A percentile compares a stretch with the other conserved stretches of the same genome.
These are phyloP conservation scores for Annulohypoxylon truncatum DNA, from an alignment of 2,329 filamentous ascomycete genomes.

Conservation along the genomic window DNA sequence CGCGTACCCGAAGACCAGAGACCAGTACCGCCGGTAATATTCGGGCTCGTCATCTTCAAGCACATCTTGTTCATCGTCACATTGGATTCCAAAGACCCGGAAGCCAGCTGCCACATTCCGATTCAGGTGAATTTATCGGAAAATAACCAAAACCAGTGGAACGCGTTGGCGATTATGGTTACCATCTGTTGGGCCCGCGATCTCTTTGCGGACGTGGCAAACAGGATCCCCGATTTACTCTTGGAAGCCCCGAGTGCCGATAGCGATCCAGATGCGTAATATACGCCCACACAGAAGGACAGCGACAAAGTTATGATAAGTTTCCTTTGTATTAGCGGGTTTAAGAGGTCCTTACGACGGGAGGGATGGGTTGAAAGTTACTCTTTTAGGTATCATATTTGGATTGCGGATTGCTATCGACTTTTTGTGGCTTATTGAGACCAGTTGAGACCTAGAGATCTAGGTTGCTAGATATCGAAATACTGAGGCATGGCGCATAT, in stretches of 20 bases:
- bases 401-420: neutral
- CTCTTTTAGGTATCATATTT: slow-evolving; percentile 1
- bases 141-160: slow-evolving; percentile 50
- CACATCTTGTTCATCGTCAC: slow-evolving; percentile 49
- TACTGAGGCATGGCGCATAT: neutral
- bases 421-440: neutral
- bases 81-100: slow-evolving; percentile 45
- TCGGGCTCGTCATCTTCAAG: slow-evolving; percentile 49
- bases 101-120: slow-evolving; percentile 43
- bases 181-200: slow-evolving; percentile 52
- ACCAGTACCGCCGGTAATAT: slow-evolving; percentile 45
- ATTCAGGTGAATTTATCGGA: slow-evolving; percentile 49
- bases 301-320: neutral
- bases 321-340: slow-evolving; percentile 6
- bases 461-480: slow-evolving; percentile 2
- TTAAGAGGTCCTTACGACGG: neutral
- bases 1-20: slow-evolving; percentile 12
- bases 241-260: slow-evolving; percentile 9
- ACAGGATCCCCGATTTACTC: slow-evolving; percentile 17
- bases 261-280: slow-evolving; percentile 45
- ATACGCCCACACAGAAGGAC: neutral
- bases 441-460: neutral
- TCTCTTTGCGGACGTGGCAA: slow-evolving; percentile 33
- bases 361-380: neutral
- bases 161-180: slow-evolving; percentile 49